Base-by-base conservation (phyloP, 352 stramenopile genomes). In the Thraustochytrium striatum region DNA sequence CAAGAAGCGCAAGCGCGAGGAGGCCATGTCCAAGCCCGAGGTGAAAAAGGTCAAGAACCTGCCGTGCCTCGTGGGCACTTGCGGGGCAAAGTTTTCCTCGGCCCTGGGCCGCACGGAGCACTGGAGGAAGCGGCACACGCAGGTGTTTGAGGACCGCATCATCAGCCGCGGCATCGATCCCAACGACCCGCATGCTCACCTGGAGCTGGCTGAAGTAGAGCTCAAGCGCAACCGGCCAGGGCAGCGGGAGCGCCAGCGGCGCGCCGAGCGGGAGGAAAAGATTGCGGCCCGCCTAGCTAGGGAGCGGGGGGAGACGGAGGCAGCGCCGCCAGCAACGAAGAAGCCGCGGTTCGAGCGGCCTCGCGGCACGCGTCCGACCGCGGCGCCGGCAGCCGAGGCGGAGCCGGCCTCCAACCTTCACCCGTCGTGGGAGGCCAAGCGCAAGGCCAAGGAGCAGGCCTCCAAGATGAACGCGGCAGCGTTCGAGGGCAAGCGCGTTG, bases 341-440 rank as follows among this genome's bases (percentile, higher is more conserved):
- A 13, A 36, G 30, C 61, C 32, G 38, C 21, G 19, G 44, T 28
- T 25, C 58, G 58, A 47, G 58, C 9, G 9, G 19, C 52, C 25
- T 19, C 9, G 52, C 52, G 19, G 52, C 19, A 28, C n/a, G n/a
- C n/a, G n/a, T n/a, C n/a, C n/a, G n/a, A n/a, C n/a, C n/a, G n/a
- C n/a, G n/a, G n/a, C n/a, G n/a, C n/a, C n/a, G 52, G 65, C 65
- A 3, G 25, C 39, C 7, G 65, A 25, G 32, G 19, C 7, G 65
- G 41, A 65, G 9, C 28, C 39, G n/a, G 25, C 25, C 13, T 30
- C 9, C 9, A 38, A 75, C 19, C 32, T 75, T 7, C 65, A 75
- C 30, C 65, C 65, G 1, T 75, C 65, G 5, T 75, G 65, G 65
- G 28, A 38, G 16, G 65, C 65, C 50, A 75, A 75, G 65, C 38